Evolutionary conservation across 176 grass and related monocot genomes (phyloP), one percentile per base, ranked within the genome.

Genomic region (Bothriochloa decipiens): DNA sequence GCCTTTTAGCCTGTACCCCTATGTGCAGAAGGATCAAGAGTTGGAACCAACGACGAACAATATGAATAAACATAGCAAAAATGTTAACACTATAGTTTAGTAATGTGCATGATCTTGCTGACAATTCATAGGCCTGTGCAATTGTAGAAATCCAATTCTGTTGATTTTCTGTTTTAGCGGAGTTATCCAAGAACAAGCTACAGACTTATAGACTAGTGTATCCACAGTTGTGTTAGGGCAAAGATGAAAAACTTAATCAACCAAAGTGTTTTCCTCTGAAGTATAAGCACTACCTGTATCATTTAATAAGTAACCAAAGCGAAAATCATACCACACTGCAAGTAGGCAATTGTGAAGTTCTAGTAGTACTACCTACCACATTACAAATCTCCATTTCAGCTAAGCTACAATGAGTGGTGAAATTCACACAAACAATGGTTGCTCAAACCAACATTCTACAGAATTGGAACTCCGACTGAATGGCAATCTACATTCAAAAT

Each of bases 1-100:
- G 45, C n/a, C 16, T 65, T 86, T 50, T 86, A 47, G 55, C 1
- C 5, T 64, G 14, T 53, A 65, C 15, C 4, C 41, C 12, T 57
- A 25, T 66, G 66, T 45, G 8, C 77, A 83, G 81, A 78, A 83
- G 42, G 46, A 15, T 61, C 33, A 67, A 14, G 72, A 66, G 22
- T 66, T 47, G 33, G n/a, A 73, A 78, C 33, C 32, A 61, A 25
- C 22, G 12, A 55, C 6, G 33, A 18, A 16, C 16, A 45, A 74
- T 50, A 88, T 22, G 33, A 32, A 49, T 47, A 68, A 11, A 3
- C n/a, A 11, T 11, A 23, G n/a, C 10, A 41, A 39, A 70, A 70
- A 70, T n/a, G 10, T 20, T 20, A 27, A 26, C 37, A 65, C 8
- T 36, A 66, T 55, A 72, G 63, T 78, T 72, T 25, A 64, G n/a